Base-by-base conservation (phyloP, 1,284 basidiomycete species). In the Cerrena zonata region DNA sequence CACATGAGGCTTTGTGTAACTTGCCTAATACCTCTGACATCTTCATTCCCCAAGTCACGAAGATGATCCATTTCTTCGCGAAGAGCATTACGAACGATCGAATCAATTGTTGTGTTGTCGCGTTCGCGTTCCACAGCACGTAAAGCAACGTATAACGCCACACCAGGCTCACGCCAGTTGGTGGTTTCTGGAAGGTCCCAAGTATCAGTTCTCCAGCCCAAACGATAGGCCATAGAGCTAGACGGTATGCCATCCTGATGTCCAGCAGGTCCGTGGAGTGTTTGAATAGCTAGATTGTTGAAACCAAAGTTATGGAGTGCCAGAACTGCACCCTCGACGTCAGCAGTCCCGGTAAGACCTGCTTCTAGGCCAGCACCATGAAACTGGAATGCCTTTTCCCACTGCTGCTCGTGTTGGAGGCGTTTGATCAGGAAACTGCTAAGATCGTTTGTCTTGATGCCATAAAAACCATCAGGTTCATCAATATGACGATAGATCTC, bases 381-480 rank as follows among this genome's bases (percentile, higher is more conserved):
- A 59, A 93, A 90, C 37, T 81, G 82, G 59, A 99, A 91, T 0
- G 94, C 92, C 59, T 88, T 88, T 36, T 88, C 83, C 86, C 94
- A 96, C 61, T 94, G 86, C 11, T 84, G 79, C 65, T 99, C 96
- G 59, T 99, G 95, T 58, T 92, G 88, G 52, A 95, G 86, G 2
- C 91, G 82, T 54, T 83, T 86, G 40, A 94, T 75, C 30, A 98
- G 76, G 51, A 93, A 87, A 39, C 82, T 77, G 24, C 81, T 78
- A 12, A 91, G 77, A 60, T 98, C 82, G 21, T 73, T 66, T n/a
- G 84, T 79, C 54, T 84, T 77, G 54, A 98, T 91, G 1, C 92
- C 93, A 66, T 99, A 99, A 65, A 99, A 99, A 1, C 95, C 93
- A 61, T 99, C 95, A 0, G 94, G 94, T 61, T 99, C 95, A 61